A percentile compares a stretch with the other conserved stretches of the same genome.
phyloP scores from a whole-genome alignment of 495 filamentous ascomycete genomes.

The Annulohypoxylon nitens region DNA sequence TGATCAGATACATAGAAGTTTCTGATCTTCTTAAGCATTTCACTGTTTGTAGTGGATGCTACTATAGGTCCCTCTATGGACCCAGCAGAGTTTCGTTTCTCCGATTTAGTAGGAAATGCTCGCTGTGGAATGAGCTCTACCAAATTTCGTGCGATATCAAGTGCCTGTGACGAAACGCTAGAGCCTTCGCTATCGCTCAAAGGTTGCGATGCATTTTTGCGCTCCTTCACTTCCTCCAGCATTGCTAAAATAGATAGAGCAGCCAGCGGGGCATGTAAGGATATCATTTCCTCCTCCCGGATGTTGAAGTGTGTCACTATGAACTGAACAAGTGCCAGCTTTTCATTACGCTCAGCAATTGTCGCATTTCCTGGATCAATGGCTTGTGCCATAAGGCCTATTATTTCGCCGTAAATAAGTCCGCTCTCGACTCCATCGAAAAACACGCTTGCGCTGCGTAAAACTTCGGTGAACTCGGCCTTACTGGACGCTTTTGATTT shows the following conservation, averaged over 20 bases:
- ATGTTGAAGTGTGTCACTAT: slow-evolving; percentile 91
- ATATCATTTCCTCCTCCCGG: slow-evolving; percentile 94
- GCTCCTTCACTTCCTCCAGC: slow-evolving; percentile 61
- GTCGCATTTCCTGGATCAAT: slow-evolving; percentile 62
- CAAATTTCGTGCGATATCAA: slow-evolving; percentile 67
- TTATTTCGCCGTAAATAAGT: slow-evolving; percentile 88
- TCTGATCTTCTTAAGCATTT: slow-evolving; percentile 71
- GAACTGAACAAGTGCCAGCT: slow-evolving; percentile 81
- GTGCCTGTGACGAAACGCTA: slow-evolving; percentile 54
- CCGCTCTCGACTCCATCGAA: slow-evolving; percentile 97
- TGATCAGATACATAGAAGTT: slow-evolving; percentile 73
- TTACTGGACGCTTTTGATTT: slow-evolving; percentile 69
- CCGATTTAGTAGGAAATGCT: slow-evolving; percentile 67
- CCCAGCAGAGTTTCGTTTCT: slow-evolving; percentile 45
- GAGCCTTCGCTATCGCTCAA: slow-evolving; percentile 4
- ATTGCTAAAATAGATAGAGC: slow-evolving; percentile 76
- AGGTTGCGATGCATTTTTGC: slow-evolving; percentile 33
- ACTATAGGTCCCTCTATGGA: slow-evolving; percentile 49
- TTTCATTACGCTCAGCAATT: slow-evolving; percentile 62
- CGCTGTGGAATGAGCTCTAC: slow-evolving; percentile 77
- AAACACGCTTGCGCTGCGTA: slow-evolving; percentile 92
- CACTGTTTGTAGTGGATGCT: slow-evolving; percentile 56
- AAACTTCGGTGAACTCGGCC: slow-evolving; percentile 83
- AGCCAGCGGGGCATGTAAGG: slow-evolving; percentile 83
- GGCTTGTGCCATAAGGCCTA: slow-evolving; percentile 68